phyloP scores from a whole-genome alignment of 345 rosid genomes.

The Boechera divaricarpa region DNA sequence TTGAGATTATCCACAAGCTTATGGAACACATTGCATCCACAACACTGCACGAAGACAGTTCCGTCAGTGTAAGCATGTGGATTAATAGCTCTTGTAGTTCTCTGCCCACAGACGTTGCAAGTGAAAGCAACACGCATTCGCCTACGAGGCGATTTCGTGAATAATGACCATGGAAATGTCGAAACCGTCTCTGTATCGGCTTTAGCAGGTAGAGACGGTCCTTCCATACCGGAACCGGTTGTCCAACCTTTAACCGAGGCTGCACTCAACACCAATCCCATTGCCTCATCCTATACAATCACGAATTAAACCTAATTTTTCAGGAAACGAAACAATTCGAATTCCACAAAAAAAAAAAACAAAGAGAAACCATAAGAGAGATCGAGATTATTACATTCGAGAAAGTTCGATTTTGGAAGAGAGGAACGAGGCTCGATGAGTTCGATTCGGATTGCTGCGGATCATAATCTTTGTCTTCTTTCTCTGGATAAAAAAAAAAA shows the following conservation, averaged over 20 bases:
- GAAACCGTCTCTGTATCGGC: slow-evolving; percentile 65
- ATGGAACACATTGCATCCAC: slow-evolving; percentile 93
- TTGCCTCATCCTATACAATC: slow-evolving; percentile 67
- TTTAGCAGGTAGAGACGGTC: slow-evolving; percentile 71
- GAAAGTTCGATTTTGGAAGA: slow-evolving; percentile 57
- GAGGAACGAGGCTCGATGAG: slow-evolving; percentile 68
- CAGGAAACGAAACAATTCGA: background rate
- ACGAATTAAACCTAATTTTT: background rate
- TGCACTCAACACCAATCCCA: slow-evolving; percentile 87
- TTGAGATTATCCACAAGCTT: slow-evolving; percentile 93
- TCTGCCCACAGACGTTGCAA: slow-evolving; percentile 86
- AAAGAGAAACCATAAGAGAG: background rate
- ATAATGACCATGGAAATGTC: slow-evolving; percentile 89
- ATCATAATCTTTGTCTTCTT: slow-evolving; percentile 59
- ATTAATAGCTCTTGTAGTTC: slow-evolving; percentile 92
- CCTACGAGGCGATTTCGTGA: slow-evolving; percentile 90
- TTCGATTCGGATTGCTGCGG: slow-evolving; percentile 58
- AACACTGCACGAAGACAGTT: slow-evolving; percentile 96
- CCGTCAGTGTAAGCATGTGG: slow-evolving; percentile 94
- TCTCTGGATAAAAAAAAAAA: slow-evolving; percentile 41
- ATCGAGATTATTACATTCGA: slow-evolving; percentile 55
- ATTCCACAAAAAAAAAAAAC: background rate
- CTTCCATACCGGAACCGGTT: slow-evolving; percentile 95
- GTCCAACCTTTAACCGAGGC: slow-evolving; percentile 93
- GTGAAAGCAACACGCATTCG: slow-evolving; percentile 96